A percentile compares a stretch with the other conserved stretches of the same genome.
These are phyloP conservation scores for Saccharomyces hybrid DNA, from an alignment of 1,139 yeast genomes.

Conservation along the genomic window DNA sequence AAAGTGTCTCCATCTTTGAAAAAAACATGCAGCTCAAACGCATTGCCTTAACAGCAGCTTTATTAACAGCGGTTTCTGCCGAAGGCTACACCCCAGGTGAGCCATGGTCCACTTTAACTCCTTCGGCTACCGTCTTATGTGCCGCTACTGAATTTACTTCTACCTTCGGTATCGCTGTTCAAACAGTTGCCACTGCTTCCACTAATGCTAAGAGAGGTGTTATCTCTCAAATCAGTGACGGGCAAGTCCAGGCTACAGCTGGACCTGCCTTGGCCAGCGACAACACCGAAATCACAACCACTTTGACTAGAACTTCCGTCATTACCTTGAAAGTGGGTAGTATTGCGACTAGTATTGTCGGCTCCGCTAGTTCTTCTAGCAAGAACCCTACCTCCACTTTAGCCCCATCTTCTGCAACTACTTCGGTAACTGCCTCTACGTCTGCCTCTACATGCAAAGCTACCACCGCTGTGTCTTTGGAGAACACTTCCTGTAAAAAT, in stretches of 20 bases:
- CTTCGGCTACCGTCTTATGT: background rate
- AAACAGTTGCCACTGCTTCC: background rate
- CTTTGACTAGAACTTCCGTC: conserved; percentile 1
- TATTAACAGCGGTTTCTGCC: background rate
- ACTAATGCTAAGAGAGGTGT: background rate
- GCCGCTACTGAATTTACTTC: background rate
- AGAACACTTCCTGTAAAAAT: conserved; percentile 42
- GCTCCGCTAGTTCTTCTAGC: too few relatives aligned
- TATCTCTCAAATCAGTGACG: background rate
- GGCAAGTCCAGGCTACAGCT: conserved; percentile 2
- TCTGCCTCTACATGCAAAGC: conserved; percentile 9
- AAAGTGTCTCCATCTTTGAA: background rate
- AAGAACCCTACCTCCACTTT: too few relatives aligned
- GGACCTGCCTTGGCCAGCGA: background rate
- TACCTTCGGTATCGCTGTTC: conserved; percentile 1
- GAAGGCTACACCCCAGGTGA: background rate
- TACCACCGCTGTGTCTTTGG: conserved; percentile 24
- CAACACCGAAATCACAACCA: conserved; percentile 7
- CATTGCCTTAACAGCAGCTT: background rate
- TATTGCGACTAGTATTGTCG: too few relatives aligned
- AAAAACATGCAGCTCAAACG: background rate
- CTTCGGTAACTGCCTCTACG: too few relatives aligned
- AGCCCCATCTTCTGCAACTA: too few relatives aligned
- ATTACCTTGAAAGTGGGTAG: background rate
- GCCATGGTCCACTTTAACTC: conserved; percentile 1